Evolutionary conservation across 306 rosid genomes (phyloP).

Genomic region (Vachellia collinsii): DNA sequence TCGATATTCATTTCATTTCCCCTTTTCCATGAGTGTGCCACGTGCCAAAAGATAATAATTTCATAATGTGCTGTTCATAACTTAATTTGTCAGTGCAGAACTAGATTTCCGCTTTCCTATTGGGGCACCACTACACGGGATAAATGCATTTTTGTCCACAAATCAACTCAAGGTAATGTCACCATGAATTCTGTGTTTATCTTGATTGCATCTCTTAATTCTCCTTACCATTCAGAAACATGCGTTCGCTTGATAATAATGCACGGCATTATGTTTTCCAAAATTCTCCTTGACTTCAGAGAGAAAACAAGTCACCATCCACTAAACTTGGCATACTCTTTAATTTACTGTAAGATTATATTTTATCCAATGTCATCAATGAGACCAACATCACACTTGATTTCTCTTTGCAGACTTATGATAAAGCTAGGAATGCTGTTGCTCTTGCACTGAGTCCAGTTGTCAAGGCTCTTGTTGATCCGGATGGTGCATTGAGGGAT

Average conservation of each 20-base stretch:
- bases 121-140: constrained; percentile 97
- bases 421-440: constrained; percentile 95
- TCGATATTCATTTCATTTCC: constrained; percentile 1
- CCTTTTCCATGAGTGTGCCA: constrained; percentile 1
- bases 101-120: constrained; percentile 94
- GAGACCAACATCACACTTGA: constrained; percentile 10
- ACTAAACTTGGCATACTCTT: neutral
- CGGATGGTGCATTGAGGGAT: constrained; percentile 93
- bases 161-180: constrained; percentile 82
- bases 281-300: neutral
- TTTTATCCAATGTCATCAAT: neutral
- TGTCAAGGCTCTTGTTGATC: constrained; percentile 92
- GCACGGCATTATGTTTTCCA: neutral
- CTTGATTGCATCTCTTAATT: constrained; percentile 32
- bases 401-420: constrained; percentile 71
- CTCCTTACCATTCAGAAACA: constrained; percentile 11
- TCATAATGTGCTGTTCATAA: constrained; percentile 26
- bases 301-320: neutral
- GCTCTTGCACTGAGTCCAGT: constrained; percentile 99
- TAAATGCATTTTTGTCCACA: constrained; percentile 88
- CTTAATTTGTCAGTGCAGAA: constrained; percentile 63
- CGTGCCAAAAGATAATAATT: neutral
- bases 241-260: neutral
- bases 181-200: constrained; percentile 24
- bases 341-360: neutral